A percentile compares a stretch with the other conserved stretches of the same genome.
Conservation (phyloP, 148 eudicot species). For the Beta vulgaris region DNA sequence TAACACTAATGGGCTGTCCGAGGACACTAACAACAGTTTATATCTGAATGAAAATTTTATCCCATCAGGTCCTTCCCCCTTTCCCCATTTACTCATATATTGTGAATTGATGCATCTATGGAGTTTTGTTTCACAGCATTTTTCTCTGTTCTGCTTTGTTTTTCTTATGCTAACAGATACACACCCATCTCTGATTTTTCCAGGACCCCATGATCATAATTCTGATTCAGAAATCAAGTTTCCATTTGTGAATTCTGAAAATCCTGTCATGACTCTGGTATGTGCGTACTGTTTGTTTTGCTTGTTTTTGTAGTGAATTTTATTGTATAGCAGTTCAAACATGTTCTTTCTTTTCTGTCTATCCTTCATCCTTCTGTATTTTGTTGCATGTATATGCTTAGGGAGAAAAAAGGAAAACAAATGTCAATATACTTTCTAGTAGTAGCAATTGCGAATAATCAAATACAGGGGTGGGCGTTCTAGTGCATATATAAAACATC, state of each 20-base stretch:
- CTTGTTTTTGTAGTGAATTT: slow-evolving; percentile 2
- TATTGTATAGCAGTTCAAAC: not conserved
- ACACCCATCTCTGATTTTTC: slow-evolving; percentile 21
- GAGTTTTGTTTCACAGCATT: slow-evolving; percentile 5
- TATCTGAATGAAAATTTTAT: slow-evolving; percentile 57
- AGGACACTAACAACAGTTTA: slow-evolving; percentile 34
- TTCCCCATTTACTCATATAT: slow-evolving; percentile 4
- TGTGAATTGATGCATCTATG: not conserved
- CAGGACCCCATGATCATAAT: slow-evolving; percentile 48
- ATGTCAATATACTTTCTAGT: no score
- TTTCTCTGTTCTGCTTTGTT: slow-evolving; percentile 14
- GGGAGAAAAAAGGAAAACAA: slow-evolving; percentile 1
- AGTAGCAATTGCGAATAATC: not conserved
- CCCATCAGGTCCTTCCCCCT: slow-evolving; percentile 39
- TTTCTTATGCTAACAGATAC: slow-evolving; percentile 10
- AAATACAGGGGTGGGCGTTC: not conserved
- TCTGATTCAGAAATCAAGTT: slow-evolving; percentile 51
- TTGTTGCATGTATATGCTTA: not conserved
- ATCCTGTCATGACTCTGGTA: slow-evolving; percentile 91
- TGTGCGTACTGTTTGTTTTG: slow-evolving; percentile 26
- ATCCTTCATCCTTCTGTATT: not conserved
- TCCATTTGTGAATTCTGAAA: slow-evolving; percentile 75
- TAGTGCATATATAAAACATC: not conserved
- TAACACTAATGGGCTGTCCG: slow-evolving; percentile 33
- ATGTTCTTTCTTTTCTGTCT: not conserved